phyloP scores from a whole-genome alignment of 371 early-diverging fungal genomes.

The Choanephora cucurbitarum region DNA sequence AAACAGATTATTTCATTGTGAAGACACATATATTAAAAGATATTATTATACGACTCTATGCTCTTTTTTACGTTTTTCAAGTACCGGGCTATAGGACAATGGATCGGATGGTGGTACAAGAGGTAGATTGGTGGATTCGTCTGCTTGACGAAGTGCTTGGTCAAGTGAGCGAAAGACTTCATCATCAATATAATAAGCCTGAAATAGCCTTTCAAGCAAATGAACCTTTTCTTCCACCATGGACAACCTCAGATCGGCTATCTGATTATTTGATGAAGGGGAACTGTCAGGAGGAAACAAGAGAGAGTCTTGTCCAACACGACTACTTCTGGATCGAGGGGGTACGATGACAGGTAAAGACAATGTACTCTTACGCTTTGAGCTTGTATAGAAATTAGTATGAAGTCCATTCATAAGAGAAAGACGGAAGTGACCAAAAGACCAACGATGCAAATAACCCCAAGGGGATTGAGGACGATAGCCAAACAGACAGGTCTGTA shows the following conservation, averaged over 20 bases:
- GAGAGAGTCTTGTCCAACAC: background rate
- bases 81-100: background rate
- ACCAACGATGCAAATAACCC: constrained; percentile 44
- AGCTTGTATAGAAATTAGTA: constrained; percentile 14
- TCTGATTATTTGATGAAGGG: too few species aligned
- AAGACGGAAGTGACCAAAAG: constrained; percentile 28
- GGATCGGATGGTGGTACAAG: background rate
- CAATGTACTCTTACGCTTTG: too few species aligned
- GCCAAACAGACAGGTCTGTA: constrained; percentile 39
- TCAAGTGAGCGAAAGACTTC: constrained; percentile 29
- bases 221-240: constrained; percentile 96
- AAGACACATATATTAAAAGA: too few species aligned
- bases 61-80: background rate
- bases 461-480: constrained; percentile 44
- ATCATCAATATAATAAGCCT: constrained; percentile 31
- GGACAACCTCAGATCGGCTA: constrained; percentile 55
- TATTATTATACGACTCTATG: too few species aligned
- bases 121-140: background rate
- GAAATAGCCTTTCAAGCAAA: constrained; percentile 66
- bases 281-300: too few species aligned
- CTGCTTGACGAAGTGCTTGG: constrained; percentile 13
- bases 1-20: too few species aligned
- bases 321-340: too few species aligned
- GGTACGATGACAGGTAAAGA: too few species aligned
- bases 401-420: constrained; percentile 21